Evolutionary conservation across 257 asterid genomes (phyloP).

Genomic region (Solanum sejunctum): DNA sequence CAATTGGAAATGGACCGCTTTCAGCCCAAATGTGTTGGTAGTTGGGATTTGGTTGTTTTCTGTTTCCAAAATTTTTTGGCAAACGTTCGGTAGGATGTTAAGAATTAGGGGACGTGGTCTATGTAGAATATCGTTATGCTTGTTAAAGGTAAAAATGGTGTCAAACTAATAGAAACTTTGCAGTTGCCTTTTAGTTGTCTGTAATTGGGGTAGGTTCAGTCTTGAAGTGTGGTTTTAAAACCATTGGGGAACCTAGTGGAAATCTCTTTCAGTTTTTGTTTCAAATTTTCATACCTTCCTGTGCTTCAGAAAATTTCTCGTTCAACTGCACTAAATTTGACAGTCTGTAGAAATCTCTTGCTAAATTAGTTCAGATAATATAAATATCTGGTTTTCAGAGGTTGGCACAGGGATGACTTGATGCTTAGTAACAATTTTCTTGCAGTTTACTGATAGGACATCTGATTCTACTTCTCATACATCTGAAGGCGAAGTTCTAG

Average conservation of each 20-base stretch:
- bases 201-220: neutral
- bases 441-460: slow-evolving; percentile 50
- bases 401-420: neutral
- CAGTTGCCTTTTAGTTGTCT: neutral
- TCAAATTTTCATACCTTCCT: neutral
- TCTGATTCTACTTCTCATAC: slow-evolving; percentile 46
- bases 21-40: neutral
- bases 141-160: neutral
- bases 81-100: neutral
- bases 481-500: slow-evolving; percentile 36
- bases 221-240: neutral
- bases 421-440: neutral
- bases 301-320: neutral
- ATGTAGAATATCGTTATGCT: neutral
- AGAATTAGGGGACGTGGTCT: neutral
- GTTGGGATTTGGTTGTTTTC: neutral
- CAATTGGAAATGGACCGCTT: neutral
- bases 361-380: neutral
- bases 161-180: neutral
- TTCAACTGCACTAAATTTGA: neutral
- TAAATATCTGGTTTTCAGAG: neutral
- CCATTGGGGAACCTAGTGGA: neutral
- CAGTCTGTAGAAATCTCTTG: neutral
- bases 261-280: neutral
- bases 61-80: neutral